A percentile compares a stretch with the other conserved stretches of the same genome.
Conservation (phyloP, 305 asterid genomes). For the Rubia peregrina region DNA sequence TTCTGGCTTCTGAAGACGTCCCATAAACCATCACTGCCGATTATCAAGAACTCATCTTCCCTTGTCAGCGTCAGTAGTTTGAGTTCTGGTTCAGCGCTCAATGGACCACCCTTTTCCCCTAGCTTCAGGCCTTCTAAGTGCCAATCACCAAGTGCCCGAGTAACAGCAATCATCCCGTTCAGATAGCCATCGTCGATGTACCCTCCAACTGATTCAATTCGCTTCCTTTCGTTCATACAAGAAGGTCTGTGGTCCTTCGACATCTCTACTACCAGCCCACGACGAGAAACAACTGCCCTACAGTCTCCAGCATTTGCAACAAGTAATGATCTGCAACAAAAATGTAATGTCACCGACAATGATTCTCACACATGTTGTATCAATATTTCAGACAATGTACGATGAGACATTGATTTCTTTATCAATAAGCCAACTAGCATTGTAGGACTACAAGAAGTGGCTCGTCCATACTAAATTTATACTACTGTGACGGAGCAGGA, state of each 20-base stretch:
- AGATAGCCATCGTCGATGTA: conserved; percentile 64
- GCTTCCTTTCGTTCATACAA: conserved; percentile 44
- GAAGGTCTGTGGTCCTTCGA: conserved; percentile 78
- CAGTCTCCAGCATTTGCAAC: conserved; percentile 97
- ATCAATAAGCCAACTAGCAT: not conserved
- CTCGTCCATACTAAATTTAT: not conserved
- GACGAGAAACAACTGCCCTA: conserved; percentile 74
- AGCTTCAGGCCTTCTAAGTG: conserved; percentile 86
- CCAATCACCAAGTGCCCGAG: conserved; percentile 90
- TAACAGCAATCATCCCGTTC: conserved; percentile 68
- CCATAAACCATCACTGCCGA: conserved; percentile 86
- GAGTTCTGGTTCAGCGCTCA: conserved; percentile 90
- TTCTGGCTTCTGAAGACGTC: conserved; percentile 77
- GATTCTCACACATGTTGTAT: not conserved
- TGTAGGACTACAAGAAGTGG: not conserved
- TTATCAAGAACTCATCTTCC: conserved; percentile 85
- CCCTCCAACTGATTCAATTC: conserved; percentile 78
- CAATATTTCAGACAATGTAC: not conserved
- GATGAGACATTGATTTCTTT: not conserved
- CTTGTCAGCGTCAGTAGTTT: conserved; percentile 53
- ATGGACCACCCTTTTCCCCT: conserved; percentile 53
- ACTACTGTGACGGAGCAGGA: not conserved
- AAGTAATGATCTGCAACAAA: conserved; percentile 58
- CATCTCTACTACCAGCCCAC: conserved; percentile 77
- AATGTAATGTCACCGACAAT: not conserved